Evolutionary conservation across 768 basidiomycete genomes (phyloP).

Genomic region (Serpula lacrymans): DNA sequence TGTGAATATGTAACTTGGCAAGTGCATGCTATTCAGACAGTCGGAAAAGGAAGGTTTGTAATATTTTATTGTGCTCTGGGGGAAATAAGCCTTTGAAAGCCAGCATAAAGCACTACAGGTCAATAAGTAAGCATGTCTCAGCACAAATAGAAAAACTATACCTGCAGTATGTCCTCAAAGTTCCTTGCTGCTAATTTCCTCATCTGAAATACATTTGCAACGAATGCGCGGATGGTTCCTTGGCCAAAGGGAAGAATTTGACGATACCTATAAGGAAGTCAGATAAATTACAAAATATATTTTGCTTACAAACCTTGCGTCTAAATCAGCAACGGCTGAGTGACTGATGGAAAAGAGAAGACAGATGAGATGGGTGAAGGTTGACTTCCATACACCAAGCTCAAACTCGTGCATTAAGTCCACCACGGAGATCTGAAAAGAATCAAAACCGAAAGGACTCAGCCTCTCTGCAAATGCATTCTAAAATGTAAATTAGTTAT

Average conservation of each 20-base stretch:
- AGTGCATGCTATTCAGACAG: constrained; percentile 31
- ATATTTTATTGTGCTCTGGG: constrained; percentile 13
- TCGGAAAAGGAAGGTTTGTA: constrained; percentile 20
- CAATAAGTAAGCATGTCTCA: neutral
- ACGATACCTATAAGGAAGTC: constrained; percentile 11
- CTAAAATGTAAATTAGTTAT: constrained; percentile 13
- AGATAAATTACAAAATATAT: neutral
- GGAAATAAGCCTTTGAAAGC: constrained; percentile 29
- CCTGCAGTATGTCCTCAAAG: constrained; percentile 44
- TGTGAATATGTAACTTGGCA: constrained; percentile 33
- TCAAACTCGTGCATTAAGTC: constrained; percentile 43
- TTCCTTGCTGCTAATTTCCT: constrained; percentile 34
- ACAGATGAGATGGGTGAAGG: constrained; percentile 35
- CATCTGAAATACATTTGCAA: constrained; percentile 32
- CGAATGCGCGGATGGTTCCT: constrained; percentile 33
- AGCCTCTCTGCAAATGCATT: constrained; percentile 30
- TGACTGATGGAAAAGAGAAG: constrained; percentile 20
- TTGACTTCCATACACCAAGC: constrained; percentile 34
- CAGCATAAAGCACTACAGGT: constrained; percentile 28
- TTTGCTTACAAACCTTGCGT: neutral
- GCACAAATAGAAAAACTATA: neutral
- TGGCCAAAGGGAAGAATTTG: constrained; percentile 18
- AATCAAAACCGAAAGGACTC: constrained; percentile 15
- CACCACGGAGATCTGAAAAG: constrained; percentile 23
- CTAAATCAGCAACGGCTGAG: too few species aligned